Conservation (phyloP, 2,329 filamentous ascomycete genomes). For the Aureobasidium mangrovei region DNA sequence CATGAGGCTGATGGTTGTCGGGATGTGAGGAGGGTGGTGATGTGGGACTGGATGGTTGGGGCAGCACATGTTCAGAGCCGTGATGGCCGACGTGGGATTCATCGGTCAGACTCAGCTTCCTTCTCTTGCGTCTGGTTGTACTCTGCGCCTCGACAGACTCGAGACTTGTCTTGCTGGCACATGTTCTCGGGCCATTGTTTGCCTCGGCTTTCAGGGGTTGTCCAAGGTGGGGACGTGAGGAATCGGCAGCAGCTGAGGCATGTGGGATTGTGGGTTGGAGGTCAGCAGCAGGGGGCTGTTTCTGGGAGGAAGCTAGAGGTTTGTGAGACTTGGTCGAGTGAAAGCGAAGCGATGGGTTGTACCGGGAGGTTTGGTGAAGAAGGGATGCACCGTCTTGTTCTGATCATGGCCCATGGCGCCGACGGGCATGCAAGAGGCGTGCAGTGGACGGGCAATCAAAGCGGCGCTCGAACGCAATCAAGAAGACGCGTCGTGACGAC, state of each 20-base stretch:
- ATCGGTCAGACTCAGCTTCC: constrained; percentile 3
- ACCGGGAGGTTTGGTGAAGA: constrained; percentile 13
- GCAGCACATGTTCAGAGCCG: constrained; percentile 11
- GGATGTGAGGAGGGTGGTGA: constrained; percentile 10
- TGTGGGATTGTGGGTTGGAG: not conserved
- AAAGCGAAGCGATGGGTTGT: not conserved
- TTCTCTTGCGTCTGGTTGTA: not conserved
- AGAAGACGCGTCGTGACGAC: constrained; percentile 1
- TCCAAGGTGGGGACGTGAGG: not conserved
- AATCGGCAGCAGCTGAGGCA: not conserved
- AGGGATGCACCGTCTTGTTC: constrained; percentile 14
- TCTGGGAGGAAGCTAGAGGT: not conserved
- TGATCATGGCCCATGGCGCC: constrained; percentile 15
- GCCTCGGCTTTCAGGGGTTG: not conserved
- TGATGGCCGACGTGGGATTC: not conserved
- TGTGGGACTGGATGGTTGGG: constrained; percentile 9
- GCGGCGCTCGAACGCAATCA: not conserved
- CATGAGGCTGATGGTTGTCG: not conserved
- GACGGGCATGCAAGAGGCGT: not conserved
- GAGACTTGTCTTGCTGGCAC: not conserved
- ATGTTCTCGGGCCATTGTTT: not conserved
- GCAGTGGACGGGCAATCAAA: not conserved
- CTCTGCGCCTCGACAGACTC: not conserved
- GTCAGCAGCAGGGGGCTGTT: not conserved
- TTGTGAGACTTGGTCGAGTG: not conserved